A percentile compares a stretch with the other conserved stretches of the same genome.
phyloP scores from a whole-genome alignment of 495 filamentous ascomycete species.

The Lepidopterella palustris region DNA sequence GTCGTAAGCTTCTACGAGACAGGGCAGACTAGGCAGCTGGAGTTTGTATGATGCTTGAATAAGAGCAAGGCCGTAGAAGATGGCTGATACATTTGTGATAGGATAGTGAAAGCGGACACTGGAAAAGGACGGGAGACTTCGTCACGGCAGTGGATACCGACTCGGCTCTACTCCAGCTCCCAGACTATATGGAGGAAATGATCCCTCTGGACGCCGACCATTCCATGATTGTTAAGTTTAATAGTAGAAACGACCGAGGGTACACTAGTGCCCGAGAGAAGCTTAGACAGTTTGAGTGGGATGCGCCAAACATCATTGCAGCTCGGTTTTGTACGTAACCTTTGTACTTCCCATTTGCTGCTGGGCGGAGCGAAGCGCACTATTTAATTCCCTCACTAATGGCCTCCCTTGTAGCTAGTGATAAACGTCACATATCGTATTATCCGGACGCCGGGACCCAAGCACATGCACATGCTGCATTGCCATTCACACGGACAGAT shows the following conservation, averaged over 20 bases:
- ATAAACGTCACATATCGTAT: too few species aligned
- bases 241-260: background rate
- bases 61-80: background rate
- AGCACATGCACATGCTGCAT: too few species aligned
- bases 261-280: slow-evolving; percentile 12
- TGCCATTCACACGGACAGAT: too few species aligned
- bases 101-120: background rate
- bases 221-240: slow-evolving; percentile 30
- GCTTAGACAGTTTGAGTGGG: slow-evolving; percentile 8
- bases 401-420: too few species aligned
- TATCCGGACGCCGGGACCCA: too few species aligned
- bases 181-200: slow-evolving; percentile 17
- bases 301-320: background rate
- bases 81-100: background rate
- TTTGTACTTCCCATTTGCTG: too few species aligned
- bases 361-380: too few species aligned
- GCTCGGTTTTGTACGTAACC: background rate
- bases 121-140: slow-evolving; percentile 6
- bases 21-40: slow-evolving; percentile 28
- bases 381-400: too few species aligned
- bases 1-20: slow-evolving; percentile 36
- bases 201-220: slow-evolving; percentile 25
- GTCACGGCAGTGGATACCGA: slow-evolving; percentile 19
- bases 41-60: slow-evolving; percentile 7
- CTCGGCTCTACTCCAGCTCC: slow-evolving; percentile 25